These are phyloP conservation scores for Salvia rosmarinus DNA, from an alignment of 257 asterid genomes.

Conservation along the genomic window DNA sequence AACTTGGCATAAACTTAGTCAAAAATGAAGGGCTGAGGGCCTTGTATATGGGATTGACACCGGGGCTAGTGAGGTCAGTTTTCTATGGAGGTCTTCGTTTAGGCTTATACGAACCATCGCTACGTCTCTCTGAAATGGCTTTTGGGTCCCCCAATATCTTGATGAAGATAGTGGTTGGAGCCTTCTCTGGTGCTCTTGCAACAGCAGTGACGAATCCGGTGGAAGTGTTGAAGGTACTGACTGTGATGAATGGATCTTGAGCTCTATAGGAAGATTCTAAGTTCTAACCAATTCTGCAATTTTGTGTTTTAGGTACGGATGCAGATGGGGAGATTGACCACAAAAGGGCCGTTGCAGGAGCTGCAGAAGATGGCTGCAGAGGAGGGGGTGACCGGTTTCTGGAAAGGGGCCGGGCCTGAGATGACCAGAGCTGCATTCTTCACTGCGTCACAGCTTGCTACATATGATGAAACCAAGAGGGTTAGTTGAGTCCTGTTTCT, in stretches of 20 bases:
- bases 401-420: conserved; percentile 99
- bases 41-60: conserved; percentile 84
- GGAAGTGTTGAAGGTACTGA: conserved; percentile 82
- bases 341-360: conserved; percentile 60
- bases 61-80: conserved; percentile 97
- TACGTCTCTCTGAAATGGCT: conserved; percentile 85
- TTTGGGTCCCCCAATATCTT: conserved; percentile 95
- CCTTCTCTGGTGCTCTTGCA: conserved; percentile 90
- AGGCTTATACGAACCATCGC: conserved; percentile 96
- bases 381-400: conserved; percentile 80
- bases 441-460: conserved; percentile 90
- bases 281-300: conserved; percentile 34
- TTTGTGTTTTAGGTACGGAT: conserved; percentile 66
- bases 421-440: conserved; percentile 83
- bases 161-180: conserved; percentile 95
- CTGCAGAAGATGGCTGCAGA: conserved; percentile 65
- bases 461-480: conserved; percentile 91
- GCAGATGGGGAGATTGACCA: conserved; percentile 64
- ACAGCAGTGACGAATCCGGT: conserved; percentile 89
- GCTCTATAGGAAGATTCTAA: conserved; percentile 3
- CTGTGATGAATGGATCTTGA: conserved; percentile 8
- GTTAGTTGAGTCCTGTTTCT: conserved; percentile 53
- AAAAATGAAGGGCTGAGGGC: conserved; percentile 76
- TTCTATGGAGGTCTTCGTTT: conserved; percentile 99
- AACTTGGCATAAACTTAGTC: conserved; percentile 67